Evolutionary conservation across 2,329 filamentous ascomycete genomes (phyloP).

Genomic region (Colletotrichum liriopes): DNA sequence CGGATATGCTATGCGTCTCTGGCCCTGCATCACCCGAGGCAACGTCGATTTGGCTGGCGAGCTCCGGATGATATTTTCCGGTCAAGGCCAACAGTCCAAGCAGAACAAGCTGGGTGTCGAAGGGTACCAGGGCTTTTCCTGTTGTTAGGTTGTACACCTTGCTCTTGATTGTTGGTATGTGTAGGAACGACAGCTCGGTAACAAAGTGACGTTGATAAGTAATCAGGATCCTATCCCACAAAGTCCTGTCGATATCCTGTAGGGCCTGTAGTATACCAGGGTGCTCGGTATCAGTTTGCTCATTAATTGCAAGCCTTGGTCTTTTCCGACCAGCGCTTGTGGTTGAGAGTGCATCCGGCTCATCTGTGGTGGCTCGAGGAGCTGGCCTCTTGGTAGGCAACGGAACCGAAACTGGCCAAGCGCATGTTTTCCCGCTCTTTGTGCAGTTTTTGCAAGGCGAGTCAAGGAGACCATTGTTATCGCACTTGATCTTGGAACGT

Average conservation of each 20-base stretch:
- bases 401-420: constrained; percentile 69
- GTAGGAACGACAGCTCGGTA: constrained; percentile 80
- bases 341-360: constrained; percentile 56
- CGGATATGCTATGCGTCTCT: constrained; percentile 66
- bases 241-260: constrained; percentile 71
- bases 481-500: constrained; percentile 88
- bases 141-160: constrained; percentile 53
- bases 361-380: constrained; percentile 47
- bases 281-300: constrained; percentile 49
- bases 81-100: constrained; percentile 79
- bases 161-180: constrained; percentile 74
- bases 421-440: constrained; percentile 79
- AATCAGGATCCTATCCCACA: constrained; percentile 79
- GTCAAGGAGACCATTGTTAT: constrained; percentile 74
- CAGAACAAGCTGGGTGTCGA: constrained; percentile 68
- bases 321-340: constrained; percentile 58
- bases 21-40: constrained; percentile 47
- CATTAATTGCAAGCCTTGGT: constrained; percentile 56
- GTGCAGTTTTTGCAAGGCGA: constrained; percentile 80
- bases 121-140: neutral
- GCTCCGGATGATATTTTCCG: constrained; percentile 73
- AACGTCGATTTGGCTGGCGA: constrained; percentile 43
- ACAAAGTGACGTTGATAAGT: constrained; percentile 81
- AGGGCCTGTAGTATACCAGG: constrained; percentile 74
- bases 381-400: constrained; percentile 60